Percentiles rank a stretch among this genome's conserved stretches.
phyloP scores from a whole-genome alignment of 169 alveolate species.

The Cryptosporidium sp. region DNA sequence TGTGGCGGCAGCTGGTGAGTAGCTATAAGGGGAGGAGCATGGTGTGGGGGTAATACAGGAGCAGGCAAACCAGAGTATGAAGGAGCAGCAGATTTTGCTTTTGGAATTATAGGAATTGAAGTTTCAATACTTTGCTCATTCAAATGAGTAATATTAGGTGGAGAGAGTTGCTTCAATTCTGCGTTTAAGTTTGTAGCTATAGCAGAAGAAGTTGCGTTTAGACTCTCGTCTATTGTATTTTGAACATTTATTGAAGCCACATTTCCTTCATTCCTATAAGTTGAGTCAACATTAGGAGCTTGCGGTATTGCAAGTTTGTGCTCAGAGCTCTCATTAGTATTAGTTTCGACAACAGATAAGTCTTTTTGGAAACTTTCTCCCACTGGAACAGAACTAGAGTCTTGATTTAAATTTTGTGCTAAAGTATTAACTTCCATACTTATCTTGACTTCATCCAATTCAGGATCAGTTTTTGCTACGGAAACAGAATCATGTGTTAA shows the following conservation, averaged over 20 bases:
- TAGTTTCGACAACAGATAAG: not conserved
- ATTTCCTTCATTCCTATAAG: not conserved
- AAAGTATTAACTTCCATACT: not conserved
- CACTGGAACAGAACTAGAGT: not conserved
- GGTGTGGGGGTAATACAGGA: slow-evolving; percentile 18
- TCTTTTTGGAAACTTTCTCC: not conserved
- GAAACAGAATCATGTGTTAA: not conserved
- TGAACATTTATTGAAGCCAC: not conserved
- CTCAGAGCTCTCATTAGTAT: not conserved
- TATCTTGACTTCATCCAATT: not conserved
- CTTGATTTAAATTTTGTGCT: not conserved
- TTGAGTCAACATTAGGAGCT: not conserved
- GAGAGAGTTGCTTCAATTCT: not conserved
- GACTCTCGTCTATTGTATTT: not conserved
- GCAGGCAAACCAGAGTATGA: not conserved
- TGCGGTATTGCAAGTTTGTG: not conserved
- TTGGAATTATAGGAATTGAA: not conserved
- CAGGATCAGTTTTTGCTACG: not conserved
- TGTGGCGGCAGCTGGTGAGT: slow-evolving; percentile 43
- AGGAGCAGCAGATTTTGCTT: not conserved
- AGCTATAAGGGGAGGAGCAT: slow-evolving; percentile 24
- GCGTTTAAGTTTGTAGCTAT: not conserved
- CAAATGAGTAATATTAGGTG: not conserved
- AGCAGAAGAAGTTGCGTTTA: not conserved
- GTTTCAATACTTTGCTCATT: slow-evolving; percentile 6